Conservation (phyloP, 164 flowering plant genomes). For the Vitis vinifera region DNA sequence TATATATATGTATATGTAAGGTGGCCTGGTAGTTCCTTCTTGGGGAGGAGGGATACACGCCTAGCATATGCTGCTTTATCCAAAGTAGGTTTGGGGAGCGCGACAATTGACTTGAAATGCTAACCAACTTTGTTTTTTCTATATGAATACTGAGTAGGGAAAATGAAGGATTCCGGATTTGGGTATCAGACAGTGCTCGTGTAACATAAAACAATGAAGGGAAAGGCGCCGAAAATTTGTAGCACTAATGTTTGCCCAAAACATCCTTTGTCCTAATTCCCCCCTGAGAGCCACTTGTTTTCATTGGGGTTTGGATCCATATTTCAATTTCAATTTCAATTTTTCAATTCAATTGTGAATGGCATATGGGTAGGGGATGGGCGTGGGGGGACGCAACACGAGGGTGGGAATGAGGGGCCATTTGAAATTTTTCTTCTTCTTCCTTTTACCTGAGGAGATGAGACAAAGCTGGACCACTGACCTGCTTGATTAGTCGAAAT, state of each 20-base stretch:
- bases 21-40: too few species aligned
- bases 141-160: too few species aligned
- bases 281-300: neutral
- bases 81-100: neutral
- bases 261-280: neutral
- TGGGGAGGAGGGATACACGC: neutral
- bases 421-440: neutral
- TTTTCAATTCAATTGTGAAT: too few species aligned
- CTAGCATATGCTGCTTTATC: neutral
- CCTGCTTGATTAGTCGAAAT: slow-evolving; percentile 21
- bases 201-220: neutral
- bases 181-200: neutral
- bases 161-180: neutral
- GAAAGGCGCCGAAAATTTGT: slow-evolving; percentile 1
- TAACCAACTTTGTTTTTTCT: slow-evolving; percentile 6
- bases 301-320: neutral
- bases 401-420: neutral
- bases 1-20: neutral
- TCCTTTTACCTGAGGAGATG: slow-evolving; percentile 1
- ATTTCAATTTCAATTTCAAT: too few species aligned
- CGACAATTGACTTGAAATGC: slow-evolving; percentile 9
- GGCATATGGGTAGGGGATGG: too few species aligned
- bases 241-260: neutral
- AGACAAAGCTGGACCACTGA: slow-evolving; percentile 23
- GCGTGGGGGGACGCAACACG: neutral